These are phyloP conservation scores for Rhizopogon parksii DNA, from an alignment of 1,284 basidiomycete genomes.

Conservation along the genomic window DNA sequence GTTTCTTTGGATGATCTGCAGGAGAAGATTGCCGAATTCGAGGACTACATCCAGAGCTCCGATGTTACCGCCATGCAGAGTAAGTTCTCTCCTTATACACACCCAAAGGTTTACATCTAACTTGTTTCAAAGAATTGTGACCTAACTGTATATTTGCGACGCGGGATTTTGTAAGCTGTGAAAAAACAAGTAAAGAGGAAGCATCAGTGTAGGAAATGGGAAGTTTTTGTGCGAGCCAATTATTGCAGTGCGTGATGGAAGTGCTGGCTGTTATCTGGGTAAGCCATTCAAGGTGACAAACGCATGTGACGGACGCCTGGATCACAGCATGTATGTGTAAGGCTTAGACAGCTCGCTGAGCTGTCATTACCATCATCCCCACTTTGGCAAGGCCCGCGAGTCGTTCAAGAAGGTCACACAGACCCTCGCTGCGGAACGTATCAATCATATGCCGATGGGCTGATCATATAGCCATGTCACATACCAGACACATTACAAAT, in stretches of 20 bases:
- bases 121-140: neutral
- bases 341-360: too few species aligned
- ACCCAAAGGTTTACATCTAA: constrained; percentile 7
- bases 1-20: constrained; percentile 94
- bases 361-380: too few species aligned
- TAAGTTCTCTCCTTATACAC: constrained; percentile 32
- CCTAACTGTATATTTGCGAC: neutral
- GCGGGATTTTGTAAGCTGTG: neutral
- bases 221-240: neutral
- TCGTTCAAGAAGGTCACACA: too few species aligned
- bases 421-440: too few species aligned
- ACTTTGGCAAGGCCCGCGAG: too few species aligned
- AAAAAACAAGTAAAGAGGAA: neutral
- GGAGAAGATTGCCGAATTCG: constrained; percentile 81
- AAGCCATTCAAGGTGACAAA: neutral
- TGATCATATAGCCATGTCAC: too few species aligned
- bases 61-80: constrained; percentile 91
- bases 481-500: constrained; percentile 8
- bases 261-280: neutral
- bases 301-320: neutral
- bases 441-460: too few species aligned
- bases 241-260: neutral
- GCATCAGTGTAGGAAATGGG: neutral
- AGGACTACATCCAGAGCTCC: constrained; percentile 94
- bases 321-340: too few species aligned